These are phyloP conservation scores for Fragaria ananassa DNA, from an alignment of 306 rosid species.

Conservation along the genomic window DNA sequence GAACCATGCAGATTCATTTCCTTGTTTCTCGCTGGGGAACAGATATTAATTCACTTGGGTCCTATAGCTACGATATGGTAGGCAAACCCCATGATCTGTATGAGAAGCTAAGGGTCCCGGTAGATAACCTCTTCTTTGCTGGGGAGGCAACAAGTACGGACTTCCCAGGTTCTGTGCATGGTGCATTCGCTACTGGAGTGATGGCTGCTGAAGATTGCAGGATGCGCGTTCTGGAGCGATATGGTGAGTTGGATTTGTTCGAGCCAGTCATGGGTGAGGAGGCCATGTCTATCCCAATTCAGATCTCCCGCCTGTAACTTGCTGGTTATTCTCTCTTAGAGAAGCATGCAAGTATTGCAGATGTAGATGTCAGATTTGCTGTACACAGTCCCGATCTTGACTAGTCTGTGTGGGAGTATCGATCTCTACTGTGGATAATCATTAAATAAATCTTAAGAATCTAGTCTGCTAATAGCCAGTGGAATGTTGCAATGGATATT, in stretches of 20 bases:
- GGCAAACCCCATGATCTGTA: constrained; percentile 89
- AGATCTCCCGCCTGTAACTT: constrained; percentile 79
- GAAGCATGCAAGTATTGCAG: neutral
- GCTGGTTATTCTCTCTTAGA: neutral
- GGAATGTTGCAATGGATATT: neutral
- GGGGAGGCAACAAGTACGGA: constrained; percentile 88
- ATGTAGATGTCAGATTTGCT: constrained; percentile 9
- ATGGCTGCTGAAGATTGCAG: constrained; percentile 99
- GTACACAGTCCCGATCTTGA: neutral
- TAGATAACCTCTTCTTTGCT: constrained; percentile 93
- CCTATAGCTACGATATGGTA: constrained; percentile 85
- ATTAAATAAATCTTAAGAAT: neutral
- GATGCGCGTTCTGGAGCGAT: constrained; percentile 92
- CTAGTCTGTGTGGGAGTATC: neutral
- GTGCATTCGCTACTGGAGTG: constrained; percentile 80
- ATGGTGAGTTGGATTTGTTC: constrained; percentile 81
- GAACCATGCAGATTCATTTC: constrained; percentile 65
- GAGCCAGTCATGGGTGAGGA: constrained; percentile 83
- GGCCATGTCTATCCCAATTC: constrained; percentile 58
- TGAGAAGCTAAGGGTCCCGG: constrained; percentile 86
- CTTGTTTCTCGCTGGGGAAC: constrained; percentile 95
- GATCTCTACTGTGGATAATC: neutral
- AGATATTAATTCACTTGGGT: constrained; percentile 77
- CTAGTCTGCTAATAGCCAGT: neutral
- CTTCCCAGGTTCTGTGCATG: constrained; percentile 92